Base-by-base conservation (phyloP, 768 basidiomycete species). In the Mycena galericulata region DNA sequence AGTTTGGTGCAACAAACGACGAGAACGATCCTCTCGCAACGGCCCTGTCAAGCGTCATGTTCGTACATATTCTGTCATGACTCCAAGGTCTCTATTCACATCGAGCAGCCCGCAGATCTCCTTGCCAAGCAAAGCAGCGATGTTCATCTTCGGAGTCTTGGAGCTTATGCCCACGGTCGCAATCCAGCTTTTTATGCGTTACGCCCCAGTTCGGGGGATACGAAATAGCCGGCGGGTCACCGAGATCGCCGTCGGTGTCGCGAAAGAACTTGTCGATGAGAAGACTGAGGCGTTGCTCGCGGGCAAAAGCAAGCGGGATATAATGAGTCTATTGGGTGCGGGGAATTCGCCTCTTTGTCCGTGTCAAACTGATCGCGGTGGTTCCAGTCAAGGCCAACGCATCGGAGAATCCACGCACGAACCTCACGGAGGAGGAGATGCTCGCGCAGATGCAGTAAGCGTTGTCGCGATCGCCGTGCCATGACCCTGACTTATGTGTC, bases 261-360 rank as follows among this genome's bases (percentile, higher is more conserved):
- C 87, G 0, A 78, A 81, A 56, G 77, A 83, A 61, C 77, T 89
- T 10, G 80, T 89, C 15, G 78, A 83, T 20, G 80, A 81, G 22
- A 88, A 89, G 74, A 76, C 83, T 4, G 82, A 84, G 46, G 86
- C 84, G 10, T 77, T 86, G n/a, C 70, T 81, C 7, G 79, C 82
- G 45, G 88, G 86, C 3, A 87, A 84, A 70, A 80, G 81, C 24
- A 83, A 80, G 57, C 85, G 84, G 51, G 89, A 90, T 72, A 81
- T 89, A 27, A 77, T 90, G 69, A 88, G 87, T 62, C 78, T 89
- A n/a, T 78, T 90, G 14, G 85, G 89, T 88, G 65, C n/a, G n/a
- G n/a, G n/a, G n/a, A n/a, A n/a, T 54, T 30, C 2, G 14, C 12
- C 30, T 11, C 34, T 22, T 14, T 36, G 22, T 26, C 43, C 26